A percentile compares a stretch with the other conserved stretches of the same genome.
Evolutionary conservation across 106 monocot species (phyloP).

Genomic region (Dendrobium nobile): DNA sequence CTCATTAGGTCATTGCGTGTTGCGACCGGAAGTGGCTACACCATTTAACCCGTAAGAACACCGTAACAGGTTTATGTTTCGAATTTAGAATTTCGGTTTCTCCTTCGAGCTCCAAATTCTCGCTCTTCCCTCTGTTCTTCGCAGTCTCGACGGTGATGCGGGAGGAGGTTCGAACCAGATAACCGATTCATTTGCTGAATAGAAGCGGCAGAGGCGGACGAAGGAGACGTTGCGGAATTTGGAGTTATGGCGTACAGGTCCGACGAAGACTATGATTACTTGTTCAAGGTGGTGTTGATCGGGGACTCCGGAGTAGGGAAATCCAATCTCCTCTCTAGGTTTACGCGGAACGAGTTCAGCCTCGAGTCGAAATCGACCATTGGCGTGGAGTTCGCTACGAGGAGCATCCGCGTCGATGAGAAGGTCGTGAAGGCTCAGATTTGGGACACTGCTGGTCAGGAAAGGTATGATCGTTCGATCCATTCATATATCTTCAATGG

Average conservation of each 20-base stretch:
- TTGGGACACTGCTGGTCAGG: conserved; percentile 93
- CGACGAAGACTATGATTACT: conserved; percentile 23
- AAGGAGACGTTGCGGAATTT: background rate
- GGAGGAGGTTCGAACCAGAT: too few species aligned
- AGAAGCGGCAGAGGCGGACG: background rate
- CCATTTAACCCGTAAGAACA: too few species aligned
- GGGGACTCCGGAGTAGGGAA: conserved; percentile 51
- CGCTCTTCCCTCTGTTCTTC: too few species aligned
- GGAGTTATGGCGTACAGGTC: background rate
- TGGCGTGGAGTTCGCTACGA: conserved; percentile 51
- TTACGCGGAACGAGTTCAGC: conserved; percentile 64
- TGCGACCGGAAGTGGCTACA: too few species aligned
- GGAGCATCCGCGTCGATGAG: conserved; percentile 48
- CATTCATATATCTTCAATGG: too few species aligned
- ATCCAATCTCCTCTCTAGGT: conserved; percentile 47
- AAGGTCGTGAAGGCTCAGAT: conserved; percentile 93
- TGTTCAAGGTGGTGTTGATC: conserved; percentile 53
- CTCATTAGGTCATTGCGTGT: too few species aligned
- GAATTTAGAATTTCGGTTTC: too few species aligned
- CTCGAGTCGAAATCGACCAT: conserved; percentile 80
- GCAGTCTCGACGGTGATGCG: too few species aligned
- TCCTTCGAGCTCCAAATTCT: too few species aligned
- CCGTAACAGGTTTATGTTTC: too few species aligned
- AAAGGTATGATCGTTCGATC: conserved; percentile 31
- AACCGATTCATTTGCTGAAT: background rate